A percentile compares a stretch with the other conserved stretches of the same genome.
Conservation (phyloP, 306 rosid species). For the Vigna hirtella region DNA sequence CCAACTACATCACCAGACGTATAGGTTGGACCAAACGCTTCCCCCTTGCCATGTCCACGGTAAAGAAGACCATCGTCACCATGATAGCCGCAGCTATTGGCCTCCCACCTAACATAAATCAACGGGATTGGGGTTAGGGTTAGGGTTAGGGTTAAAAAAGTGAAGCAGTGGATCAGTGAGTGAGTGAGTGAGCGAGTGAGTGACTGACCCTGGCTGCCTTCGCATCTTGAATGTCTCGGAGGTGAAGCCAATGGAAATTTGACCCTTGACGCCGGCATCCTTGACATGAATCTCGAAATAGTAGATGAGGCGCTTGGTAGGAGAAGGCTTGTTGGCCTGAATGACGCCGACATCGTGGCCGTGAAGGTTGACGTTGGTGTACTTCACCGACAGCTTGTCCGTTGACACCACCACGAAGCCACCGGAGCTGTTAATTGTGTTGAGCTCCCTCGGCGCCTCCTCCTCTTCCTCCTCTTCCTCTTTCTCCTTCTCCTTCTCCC, state of each 20-base stretch:
- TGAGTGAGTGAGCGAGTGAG: not conserved
- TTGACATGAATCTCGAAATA: conserved; percentile 90
- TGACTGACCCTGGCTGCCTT: conserved; percentile 90
- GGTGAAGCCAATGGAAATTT: conserved; percentile 92
- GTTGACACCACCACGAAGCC: conserved; percentile 82
- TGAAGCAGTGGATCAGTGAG: too few relatives aligned
- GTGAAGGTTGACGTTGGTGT: conserved; percentile 73
- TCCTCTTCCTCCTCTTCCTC: conserved; percentile 54
- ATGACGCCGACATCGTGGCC: conserved; percentile 97
- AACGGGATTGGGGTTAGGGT: not conserved
- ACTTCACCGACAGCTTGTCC: conserved; percentile 88
- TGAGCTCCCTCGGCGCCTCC: conserved; percentile 81
- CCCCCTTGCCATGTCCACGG: conserved; percentile 79
- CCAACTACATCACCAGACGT: conserved; percentile 91
- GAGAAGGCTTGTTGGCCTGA: conserved; percentile 86
- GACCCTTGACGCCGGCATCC: conserved; percentile 92
- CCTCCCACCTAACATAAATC: conserved; percentile 74
- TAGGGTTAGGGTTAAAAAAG: not conserved
- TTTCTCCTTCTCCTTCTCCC: conserved; percentile 42
- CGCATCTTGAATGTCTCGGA: conserved; percentile 88
- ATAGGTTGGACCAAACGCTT: conserved; percentile 86
- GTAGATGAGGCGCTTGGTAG: conserved; percentile 76
- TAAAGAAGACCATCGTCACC: conserved; percentile 96
- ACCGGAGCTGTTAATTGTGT: conserved; percentile 92
- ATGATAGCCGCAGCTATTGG: conserved; percentile 95